Percentiles rank a stretch among this genome's conserved stretches.
Conservation (phyloP, 2,329 filamentous ascomycete species). For the Xylariaceae sp. region DNA sequence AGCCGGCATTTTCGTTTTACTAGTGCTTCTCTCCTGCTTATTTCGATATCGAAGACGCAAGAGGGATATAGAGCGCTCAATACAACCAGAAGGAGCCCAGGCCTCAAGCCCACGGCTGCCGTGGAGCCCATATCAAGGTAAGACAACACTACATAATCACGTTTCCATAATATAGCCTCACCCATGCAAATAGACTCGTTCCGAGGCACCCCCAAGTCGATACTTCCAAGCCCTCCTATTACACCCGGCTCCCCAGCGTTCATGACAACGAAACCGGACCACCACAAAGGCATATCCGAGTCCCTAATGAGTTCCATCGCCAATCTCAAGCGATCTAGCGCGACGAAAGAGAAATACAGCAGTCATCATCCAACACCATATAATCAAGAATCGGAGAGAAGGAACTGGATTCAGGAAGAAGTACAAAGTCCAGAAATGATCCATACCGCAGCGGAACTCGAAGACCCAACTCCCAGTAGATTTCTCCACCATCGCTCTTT, state of each 20-base stretch:
- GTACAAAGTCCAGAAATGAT: neutral
- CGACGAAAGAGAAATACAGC: constrained; percentile 1
- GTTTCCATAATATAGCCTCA: neutral
- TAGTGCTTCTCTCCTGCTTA: constrained; percentile 9
- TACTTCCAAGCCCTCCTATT: neutral
- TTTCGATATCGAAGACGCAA: constrained; percentile 12
- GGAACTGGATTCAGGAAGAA: neutral
- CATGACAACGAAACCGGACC: neutral
- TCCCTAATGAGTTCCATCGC: constrained; percentile 11
- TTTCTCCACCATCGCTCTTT: neutral
- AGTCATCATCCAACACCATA: neutral
- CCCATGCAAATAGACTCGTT: constrained; percentile 12
- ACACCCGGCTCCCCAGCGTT: neutral
- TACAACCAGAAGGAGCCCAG: neutral
- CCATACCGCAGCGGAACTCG: constrained; percentile 9
- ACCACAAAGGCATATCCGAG: constrained; percentile 2
- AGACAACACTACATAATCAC: neutral
- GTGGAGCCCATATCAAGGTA: constrained; percentile 20
- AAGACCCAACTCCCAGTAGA: constrained; percentile 1
- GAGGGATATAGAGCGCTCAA: neutral
- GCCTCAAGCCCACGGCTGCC: constrained; percentile 3
- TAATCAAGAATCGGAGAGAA: no score
- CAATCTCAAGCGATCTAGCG: constrained; percentile 3
- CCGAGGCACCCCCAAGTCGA: neutral
- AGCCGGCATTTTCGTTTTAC: constrained; percentile 9